Evolutionary conservation across 106 monocot species (phyloP).

Genomic region (Hemerocallis citrina): DNA sequence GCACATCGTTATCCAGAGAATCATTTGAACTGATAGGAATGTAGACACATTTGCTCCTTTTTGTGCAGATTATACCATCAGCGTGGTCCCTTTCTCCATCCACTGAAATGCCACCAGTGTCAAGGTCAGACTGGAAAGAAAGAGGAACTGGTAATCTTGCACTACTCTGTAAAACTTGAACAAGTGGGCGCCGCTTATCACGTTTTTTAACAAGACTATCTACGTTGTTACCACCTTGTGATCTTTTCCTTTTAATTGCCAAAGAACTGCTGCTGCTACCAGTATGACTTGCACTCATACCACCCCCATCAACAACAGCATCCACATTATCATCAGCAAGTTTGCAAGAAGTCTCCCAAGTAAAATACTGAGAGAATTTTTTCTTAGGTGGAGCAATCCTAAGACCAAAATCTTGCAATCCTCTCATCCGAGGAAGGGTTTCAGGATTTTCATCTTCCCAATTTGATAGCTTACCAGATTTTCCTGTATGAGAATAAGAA

Average conservation of each 20-base stretch:
- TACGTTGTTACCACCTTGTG: conserved; percentile 24
- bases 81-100: conserved; percentile 14
- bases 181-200: conserved; percentile 56
- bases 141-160: conserved; percentile 30
- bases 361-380: conserved; percentile 20
- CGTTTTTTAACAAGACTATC: conserved; percentile 56
- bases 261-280: conserved; percentile 14
- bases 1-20: conserved; percentile 20
- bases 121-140: conserved; percentile 8
- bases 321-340: conserved; percentile 17
- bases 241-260: conserved; percentile 37
- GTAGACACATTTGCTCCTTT: conserved; percentile 23
- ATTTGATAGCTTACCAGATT: conserved; percentile 12
- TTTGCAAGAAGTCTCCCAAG: conserved; percentile 19
- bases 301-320: conserved; percentile 9
- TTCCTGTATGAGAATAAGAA: conserved; percentile 8
- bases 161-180: conserved; percentile 69
- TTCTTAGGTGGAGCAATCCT: conserved; percentile 36
- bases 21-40: conserved; percentile 24
- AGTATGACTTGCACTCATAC: conserved; percentile 8
- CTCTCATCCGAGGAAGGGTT: conserved; percentile 41
- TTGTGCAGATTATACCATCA: conserved; percentile 8
- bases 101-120: background rate
- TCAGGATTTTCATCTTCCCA: conserved; percentile 37
- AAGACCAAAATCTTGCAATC: conserved; percentile 55